phyloP scores from a whole-genome alignment of 257 asterid genomes.

The Solanum dulcamara region DNA sequence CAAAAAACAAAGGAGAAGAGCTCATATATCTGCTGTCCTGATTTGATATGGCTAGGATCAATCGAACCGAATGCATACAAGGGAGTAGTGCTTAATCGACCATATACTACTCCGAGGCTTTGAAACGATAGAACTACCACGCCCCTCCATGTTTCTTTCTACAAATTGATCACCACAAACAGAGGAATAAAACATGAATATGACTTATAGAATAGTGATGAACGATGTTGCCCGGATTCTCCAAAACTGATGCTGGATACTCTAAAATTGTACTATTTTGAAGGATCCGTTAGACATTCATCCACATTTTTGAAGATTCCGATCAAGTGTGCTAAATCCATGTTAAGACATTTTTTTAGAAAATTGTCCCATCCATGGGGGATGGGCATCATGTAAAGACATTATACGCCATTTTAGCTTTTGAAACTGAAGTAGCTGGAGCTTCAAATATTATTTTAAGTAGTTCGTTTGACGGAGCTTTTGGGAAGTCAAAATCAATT shows the following conservation, averaged over 20 bases:
- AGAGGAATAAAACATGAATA: not conserved
- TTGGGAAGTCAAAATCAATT: not conserved
- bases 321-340: not conserved
- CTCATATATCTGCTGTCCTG: slow-evolving; percentile 52
- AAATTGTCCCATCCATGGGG: not conserved
- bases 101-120: slow-evolving; percentile 87
- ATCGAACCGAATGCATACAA: slow-evolving; percentile 76
- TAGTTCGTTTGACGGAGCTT: not conserved
- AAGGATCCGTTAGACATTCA: fast-evolving
- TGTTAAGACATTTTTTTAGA: not conserved
- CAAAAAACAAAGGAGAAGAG: slow-evolving; percentile 83
- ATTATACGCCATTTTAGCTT: not conserved
- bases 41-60: slow-evolving; percentile 29
- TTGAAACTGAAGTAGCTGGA: not conserved
- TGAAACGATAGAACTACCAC: slow-evolving; percentile 72
- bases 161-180: not conserved
- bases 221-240: not conserved
- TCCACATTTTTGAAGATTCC: not conserved
- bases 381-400: not conserved
- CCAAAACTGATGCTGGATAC: not conserved
- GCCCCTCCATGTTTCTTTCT: slow-evolving; percentile 43
- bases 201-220: not conserved
- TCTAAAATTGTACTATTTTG: not conserved
- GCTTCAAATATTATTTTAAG: not conserved
- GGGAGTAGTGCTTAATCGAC: slow-evolving; percentile 89